Evolutionary conservation across 2,329 filamentous ascomycete genomes (phyloP), one percentile per base, ranked within the genome.

Genomic region (Sporothrix euskadiensis): DNA sequence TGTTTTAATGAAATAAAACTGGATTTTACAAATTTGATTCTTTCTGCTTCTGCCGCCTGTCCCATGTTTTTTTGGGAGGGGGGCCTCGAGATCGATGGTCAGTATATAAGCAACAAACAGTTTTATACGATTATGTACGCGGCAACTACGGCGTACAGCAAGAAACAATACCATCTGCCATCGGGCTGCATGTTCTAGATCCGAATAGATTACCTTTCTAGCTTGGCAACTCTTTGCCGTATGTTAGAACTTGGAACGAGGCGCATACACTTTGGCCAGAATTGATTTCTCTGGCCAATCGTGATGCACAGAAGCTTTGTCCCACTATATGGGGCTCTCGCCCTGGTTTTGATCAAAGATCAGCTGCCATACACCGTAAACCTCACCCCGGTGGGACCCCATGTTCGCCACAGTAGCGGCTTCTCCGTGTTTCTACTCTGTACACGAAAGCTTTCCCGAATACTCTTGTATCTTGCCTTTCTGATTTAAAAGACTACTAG

Each of bases 1-100:
- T 59, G 68, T 59, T 56, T 10, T 57, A 52, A 71, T 59, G 72
- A 73, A 61, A 54, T 63, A 44, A 52, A 35, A 63, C 44, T 52
- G 22, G 26, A 8, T 30, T 56, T n/a, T 66, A 19, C 7, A 32
- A 66, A 8, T 9, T 3, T 52, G 1, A 12, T 16, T n/a, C 14
- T n/a, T 30, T 16, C 2, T 49, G 61, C 61, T n/a, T 32, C 8
- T 6, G 9, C 52, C 8, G n/a, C 10, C 22, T 56, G 30, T 56
- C 22, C 26, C 26, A 26, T 26, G 26, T 22, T 56, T 56, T 56
- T 22, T 30, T 30, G n/a, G n/a, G n/a, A n/a, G 26, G 26, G 44
- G 14, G 10, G 14, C 44, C 16, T 19, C 44, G 14, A 6, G 44
- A 49, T 49, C 44, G 19, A 1, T 14, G 4, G 44, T 26, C 26